phyloP scores from a whole-genome alignment of 768 basidiomycete species.

The Serendipita vermifera region DNA sequence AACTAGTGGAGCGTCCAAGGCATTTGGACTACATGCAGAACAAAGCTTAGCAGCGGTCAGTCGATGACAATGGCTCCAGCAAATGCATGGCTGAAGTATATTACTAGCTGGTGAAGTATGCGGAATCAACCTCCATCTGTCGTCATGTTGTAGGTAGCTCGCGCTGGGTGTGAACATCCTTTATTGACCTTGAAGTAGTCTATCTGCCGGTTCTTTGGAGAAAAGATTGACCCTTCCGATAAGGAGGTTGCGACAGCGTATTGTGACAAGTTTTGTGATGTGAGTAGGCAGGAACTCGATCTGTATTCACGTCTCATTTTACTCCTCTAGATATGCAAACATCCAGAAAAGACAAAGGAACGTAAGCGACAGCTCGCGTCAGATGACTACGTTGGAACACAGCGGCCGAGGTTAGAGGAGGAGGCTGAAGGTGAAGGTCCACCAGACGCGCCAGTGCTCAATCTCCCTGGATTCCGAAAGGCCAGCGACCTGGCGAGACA shows the following conservation, averaged over 20 bases:
- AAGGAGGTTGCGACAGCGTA: slow-evolving; percentile 33
- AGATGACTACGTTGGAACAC: slow-evolving; percentile 23
- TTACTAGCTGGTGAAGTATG: slow-evolving; percentile 36
- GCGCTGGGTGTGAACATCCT: not conserved
- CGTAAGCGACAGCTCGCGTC: slow-evolving; percentile 40
- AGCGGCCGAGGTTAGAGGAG: slow-evolving; percentile 14
- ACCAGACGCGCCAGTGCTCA: not conserved
- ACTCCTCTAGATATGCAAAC: slow-evolving; percentile 53
- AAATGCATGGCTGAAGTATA: no score
- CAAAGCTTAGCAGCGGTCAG: slow-evolving; percentile 47
- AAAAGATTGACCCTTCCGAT: slow-evolving; percentile 41
- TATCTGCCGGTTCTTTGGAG: slow-evolving; percentile 74
- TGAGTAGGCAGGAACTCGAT: slow-evolving; percentile 27
- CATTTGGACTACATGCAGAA: slow-evolving; percentile 28
- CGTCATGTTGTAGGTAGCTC: slow-evolving; percentile 49
- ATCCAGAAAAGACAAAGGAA: slow-evolving; percentile 48
- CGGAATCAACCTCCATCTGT: slow-evolving; percentile 47
- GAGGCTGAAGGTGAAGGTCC: slow-evolving; percentile 21
- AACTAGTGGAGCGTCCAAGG: not conserved
- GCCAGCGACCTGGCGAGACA: not conserved
- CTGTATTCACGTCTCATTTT: slow-evolving; percentile 4
- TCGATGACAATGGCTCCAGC: no score
- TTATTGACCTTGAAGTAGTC: slow-evolving; percentile 28
- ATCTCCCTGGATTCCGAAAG: not conserved
- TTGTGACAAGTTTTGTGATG: slow-evolving; percentile 74